phyloP scores from a whole-genome alignment of 495 filamentous ascomycete genomes.

The Aspergillus saccharolyticus region DNA sequence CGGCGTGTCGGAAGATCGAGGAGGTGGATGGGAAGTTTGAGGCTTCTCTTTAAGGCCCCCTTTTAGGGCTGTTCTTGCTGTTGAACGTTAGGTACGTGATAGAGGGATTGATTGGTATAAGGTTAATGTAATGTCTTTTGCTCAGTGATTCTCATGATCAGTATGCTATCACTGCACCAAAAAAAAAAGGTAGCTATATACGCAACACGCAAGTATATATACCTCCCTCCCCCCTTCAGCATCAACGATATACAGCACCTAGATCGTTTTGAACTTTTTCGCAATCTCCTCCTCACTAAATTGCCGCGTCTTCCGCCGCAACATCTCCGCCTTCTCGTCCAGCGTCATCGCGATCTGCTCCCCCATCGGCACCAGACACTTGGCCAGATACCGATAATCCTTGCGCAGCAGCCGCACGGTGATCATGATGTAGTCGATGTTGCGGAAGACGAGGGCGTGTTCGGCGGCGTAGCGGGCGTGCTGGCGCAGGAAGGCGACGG shows the following conservation, averaged over 20 bases:
- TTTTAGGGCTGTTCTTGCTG: too few species aligned
- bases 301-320: constrained; percentile 54
- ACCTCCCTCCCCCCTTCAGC: too few species aligned
- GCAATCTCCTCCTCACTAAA: constrained; percentile 31
- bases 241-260: too few species aligned
- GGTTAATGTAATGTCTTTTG: not conserved
- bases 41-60: constrained; percentile 36
- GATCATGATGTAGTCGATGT: constrained; percentile 68
- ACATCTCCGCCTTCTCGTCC: constrained; percentile 55
- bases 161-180: not conserved
- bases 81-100: not conserved
- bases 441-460: constrained; percentile 62
- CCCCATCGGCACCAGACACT: constrained; percentile 63
- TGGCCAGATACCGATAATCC: constrained; percentile 59
- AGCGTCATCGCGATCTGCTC: constrained; percentile 58
- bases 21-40: constrained; percentile 55
- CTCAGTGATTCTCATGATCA: too few species aligned
- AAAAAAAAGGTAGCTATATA: not conserved
- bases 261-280: not conserved
- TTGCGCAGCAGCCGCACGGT: constrained; percentile 55
- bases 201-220: too few species aligned
- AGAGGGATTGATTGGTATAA: not conserved
- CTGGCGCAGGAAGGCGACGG: constrained; percentile 57
- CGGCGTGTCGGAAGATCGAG: constrained; percentile 55
- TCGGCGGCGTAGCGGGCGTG: constrained; percentile 55